Base-by-base conservation (phyloP, 768 basidiomycete species). In the Boletus vinaceobasis region DNA sequence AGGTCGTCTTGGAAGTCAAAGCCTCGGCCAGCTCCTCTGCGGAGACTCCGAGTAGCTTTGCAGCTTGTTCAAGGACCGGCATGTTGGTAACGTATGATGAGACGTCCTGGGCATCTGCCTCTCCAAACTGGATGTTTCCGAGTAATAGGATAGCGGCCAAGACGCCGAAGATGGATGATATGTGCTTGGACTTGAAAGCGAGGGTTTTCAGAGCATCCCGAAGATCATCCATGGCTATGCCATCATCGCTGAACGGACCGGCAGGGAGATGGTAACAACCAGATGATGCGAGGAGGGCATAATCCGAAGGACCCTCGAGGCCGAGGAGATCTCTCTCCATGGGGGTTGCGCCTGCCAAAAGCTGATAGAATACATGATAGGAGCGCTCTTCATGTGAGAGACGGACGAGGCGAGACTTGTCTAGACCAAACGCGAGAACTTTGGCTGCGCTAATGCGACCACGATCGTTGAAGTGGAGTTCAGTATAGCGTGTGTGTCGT, bases 321-420 rank as follows among this genome's bases (percentile, higher is more conserved):
- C 73, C 71, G 54, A 81, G 74, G 31, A 61, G 54, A 55, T 86
- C 84, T 31, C 83, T 74, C 59, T 86, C 82, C 33, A 73, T 65
- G 23, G 81, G 78, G 13, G 73, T 76, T 40, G 83, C 82, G 31
- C 84, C 84, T 29, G 84, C 80, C 36, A 86, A 68, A 49, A 86
- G 73, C 61, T 86, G 84, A 67, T 86, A 86, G 68, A 86, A 85
- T 37, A 86, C 74, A 60, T 86, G 85, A 66, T 79, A 86, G 23
- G 80, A 76, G n/a, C 84, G 76, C 59, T 86, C 84, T 50, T 86
- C 84, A 33, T 82, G 78, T 1, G 77, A 67, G 47, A 86, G 74
- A 6, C 75, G 75, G 33, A 73, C 73, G 31, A 85, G 70, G 17
- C 83, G 74, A 23, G 81, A 81, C 71, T 85, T 86, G 74, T 86